Evolutionary conservation across 2,329 filamentous ascomycete species (phyloP).

Genomic region (Aureobasidium mangrovei): DNA sequence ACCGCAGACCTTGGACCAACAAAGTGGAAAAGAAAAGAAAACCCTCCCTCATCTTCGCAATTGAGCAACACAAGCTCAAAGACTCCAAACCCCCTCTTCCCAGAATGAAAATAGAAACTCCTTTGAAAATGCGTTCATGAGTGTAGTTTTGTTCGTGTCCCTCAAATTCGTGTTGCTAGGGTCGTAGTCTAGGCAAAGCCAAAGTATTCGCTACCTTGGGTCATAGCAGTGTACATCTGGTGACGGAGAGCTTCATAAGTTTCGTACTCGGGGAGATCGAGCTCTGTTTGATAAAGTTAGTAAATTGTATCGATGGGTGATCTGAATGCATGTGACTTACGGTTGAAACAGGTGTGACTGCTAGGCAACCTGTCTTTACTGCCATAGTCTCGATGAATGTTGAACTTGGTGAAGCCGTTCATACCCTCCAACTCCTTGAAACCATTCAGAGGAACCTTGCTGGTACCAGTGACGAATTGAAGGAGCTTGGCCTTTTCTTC

Average conservation of each 20-base stretch:
- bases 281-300: constrained; percentile 54
- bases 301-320: constrained; percentile 10
- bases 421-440: constrained; percentile 99
- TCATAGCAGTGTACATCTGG: constrained; percentile 90
- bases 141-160: background rate
- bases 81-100: background rate
- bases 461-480: constrained; percentile 96
- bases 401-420: constrained; percentile 97
- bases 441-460: constrained; percentile 94
- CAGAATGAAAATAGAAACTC: background rate
- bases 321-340: constrained; percentile 50
- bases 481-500: constrained; percentile 95
- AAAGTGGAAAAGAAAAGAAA: background rate
- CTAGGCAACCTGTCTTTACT: constrained; percentile 92
- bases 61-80: background rate
- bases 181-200: constrained; percentile 68
- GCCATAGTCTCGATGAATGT: constrained; percentile 96
- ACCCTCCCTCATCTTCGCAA: background rate
- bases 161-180: background rate
- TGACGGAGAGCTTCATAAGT: constrained; percentile 84
- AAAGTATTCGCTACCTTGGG: constrained; percentile 94
- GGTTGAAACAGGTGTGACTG: constrained; percentile 98
- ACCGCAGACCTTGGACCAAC: background rate
- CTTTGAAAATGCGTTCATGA: background rate
- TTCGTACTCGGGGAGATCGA: constrained; percentile 96